Conservation (phyloP, 2,329 filamentous ascomycete species). For the Rhinocladiella similis region DNA sequence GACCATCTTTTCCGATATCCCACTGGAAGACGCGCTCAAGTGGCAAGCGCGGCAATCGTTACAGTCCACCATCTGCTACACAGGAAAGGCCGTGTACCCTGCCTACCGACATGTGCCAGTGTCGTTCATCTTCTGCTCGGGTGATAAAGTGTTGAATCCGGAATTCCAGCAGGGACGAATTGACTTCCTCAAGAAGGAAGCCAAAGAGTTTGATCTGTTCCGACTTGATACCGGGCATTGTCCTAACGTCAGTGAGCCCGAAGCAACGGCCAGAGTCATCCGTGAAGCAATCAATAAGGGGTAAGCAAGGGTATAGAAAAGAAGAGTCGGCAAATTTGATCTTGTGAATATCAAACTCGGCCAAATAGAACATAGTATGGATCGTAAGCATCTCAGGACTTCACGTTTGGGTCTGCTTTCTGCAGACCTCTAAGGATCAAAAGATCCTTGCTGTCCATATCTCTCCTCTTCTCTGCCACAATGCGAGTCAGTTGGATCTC, state of each 20-base stretch:
- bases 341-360: not conserved
- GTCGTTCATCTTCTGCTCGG: not conserved
- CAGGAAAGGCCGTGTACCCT: not conserved
- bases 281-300: not conserved
- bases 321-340: not conserved
- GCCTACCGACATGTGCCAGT: not conserved
- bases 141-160: not conserved
- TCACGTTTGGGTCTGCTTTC: not conserved
- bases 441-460: not conserved
- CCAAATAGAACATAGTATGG: not conserved
- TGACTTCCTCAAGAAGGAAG: not conserved
- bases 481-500: conserved; percentile 34
- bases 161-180: conserved; percentile 1
- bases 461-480: not conserved
- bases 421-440: not conserved
- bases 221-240: not conserved
- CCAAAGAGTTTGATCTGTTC: not conserved
- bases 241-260: conserved; percentile 1
- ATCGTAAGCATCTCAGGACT: not conserved
- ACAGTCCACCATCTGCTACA: not conserved
- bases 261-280: not conserved
- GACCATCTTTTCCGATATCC: not conserved
- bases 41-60: not conserved
- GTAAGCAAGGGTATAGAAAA: not conserved
- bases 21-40: not conserved